phyloP scores from a whole-genome alignment of 73 alveolate genomes.

The Symbiodinium natans region DNA sequence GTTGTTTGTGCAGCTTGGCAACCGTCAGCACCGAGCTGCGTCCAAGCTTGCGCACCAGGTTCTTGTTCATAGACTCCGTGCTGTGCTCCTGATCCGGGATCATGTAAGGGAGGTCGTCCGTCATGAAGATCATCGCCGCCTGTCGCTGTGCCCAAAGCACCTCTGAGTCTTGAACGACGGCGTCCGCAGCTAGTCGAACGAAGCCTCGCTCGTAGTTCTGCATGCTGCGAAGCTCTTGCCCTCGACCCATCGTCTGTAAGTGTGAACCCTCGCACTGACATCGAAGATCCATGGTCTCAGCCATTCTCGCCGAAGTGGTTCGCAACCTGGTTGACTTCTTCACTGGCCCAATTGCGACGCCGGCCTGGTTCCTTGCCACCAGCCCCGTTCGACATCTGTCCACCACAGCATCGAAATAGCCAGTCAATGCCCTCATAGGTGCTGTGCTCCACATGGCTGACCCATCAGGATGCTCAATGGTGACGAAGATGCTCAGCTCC shows the following conservation, averaged over 20 bases:
- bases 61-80: neutral
- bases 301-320: neutral
- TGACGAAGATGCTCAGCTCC: neutral
- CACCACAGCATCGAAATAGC: neutral
- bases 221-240: neutral
- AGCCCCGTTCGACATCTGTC: conserved; percentile 28
- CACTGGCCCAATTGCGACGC: neutral
- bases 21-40: neutral
- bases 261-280: neutral
- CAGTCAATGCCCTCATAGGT: neutral
- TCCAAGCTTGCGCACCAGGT: neutral
- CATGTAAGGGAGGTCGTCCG: neutral
- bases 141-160: neutral
- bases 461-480: conserved; percentile 24
- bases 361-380: neutral
- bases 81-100: neutral
- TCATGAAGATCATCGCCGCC: neutral
- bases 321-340: neutral
- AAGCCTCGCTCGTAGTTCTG: conserved; percentile 51
- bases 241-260: neutral
- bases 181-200: neutral
- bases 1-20: conserved; percentile 3
- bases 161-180: neutral
- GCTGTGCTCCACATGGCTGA: neutral
- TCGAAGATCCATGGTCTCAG: neutral